These are phyloP conservation scores for Paulownia fortunei DNA, from an alignment of 257 asterid species.

Conservation along the genomic window DNA sequence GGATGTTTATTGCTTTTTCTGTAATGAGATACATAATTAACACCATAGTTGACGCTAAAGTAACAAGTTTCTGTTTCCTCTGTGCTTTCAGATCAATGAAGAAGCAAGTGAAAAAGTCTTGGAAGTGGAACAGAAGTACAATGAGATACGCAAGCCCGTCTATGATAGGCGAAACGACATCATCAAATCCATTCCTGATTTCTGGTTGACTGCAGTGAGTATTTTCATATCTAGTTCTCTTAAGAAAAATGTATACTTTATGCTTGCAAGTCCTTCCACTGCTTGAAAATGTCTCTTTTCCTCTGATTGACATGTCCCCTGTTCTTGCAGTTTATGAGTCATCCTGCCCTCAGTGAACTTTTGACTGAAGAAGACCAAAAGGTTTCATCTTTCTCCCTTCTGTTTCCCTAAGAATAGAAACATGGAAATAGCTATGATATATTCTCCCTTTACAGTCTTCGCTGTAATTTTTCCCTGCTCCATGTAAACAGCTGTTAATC, in stretches of 20 bases:
- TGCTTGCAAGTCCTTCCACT: neutral
- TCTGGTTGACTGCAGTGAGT: slow-evolving; percentile 97
- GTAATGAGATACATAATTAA: slow-evolving; percentile 6
- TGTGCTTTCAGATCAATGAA: slow-evolving; percentile 80
- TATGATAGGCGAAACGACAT: slow-evolving; percentile 81
- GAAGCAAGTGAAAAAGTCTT: slow-evolving; percentile 91
- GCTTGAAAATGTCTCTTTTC: neutral
- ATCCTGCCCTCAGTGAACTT: slow-evolving; percentile 89
- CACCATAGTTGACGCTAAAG: neutral
- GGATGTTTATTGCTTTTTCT: slow-evolving; percentile 2
- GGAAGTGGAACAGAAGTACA: slow-evolving; percentile 91
- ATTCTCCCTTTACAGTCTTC: slow-evolving; percentile 6
- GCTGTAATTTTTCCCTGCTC: neutral
- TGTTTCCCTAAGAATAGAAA: slow-evolving; percentile 13
- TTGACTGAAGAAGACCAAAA: slow-evolving; percentile 93
- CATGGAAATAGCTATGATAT: neutral
- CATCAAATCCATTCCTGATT: slow-evolving; percentile 81
- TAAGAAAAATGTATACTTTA: neutral
- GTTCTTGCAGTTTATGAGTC: slow-evolving; percentile 79
- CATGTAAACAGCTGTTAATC: neutral
- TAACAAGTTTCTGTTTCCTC: slow-evolving; percentile 23
- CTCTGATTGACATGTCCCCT: slow-evolving; percentile 6
- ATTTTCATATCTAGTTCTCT: slow-evolving; percentile 11
- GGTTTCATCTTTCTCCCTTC: slow-evolving; percentile 48
- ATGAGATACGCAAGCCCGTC: slow-evolving; percentile 81